Evolutionary conservation across 305 asterid genomes (phyloP), one percentile per base, ranked within the genome.

Genomic region (Salvia sclarea): DNA sequence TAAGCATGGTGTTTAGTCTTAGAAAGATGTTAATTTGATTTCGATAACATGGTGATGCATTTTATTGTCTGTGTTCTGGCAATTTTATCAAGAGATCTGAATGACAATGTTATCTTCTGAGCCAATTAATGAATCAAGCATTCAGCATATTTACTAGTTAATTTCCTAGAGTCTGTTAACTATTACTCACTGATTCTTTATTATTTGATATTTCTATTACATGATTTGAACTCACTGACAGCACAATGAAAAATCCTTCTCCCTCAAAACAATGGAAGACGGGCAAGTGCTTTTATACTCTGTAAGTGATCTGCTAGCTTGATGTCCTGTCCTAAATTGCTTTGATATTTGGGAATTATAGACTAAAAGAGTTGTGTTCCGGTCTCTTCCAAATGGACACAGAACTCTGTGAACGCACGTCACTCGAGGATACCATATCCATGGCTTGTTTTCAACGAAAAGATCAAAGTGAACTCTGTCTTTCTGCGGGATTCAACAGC

Each of bases 401-500:
- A 92, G 99, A 89, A 88, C 85, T 94, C 99, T 9, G 89, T 82
- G 53, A 94, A 89, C 64, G 90, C 97, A 62, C 96, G 87, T 45
- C 79, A 83, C 75, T 72, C 92, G 41, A 81, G 70, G 61, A 84
- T 94, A 70, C 97, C 98, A 30, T 88, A 82, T 74, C 98, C 99
- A 16, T 94, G 99, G 99, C 84, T 91, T 57, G 96, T 85, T 77
- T 94, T 91, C 85, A 91, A 91, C 50, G 98, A 89, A 71, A 94
- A 91, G 81, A 87, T 91, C 69, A 95, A 91, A 84, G 93, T 95
- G 41, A 91, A 91, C 82, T 80, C 92, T 30, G 88, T 94, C 73
- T 89, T 88, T 76, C 88, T 94, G 71, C 93, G 99, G 68, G 99
- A 95, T 80, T 91, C 98, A 37, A 89, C 98, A n/a, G 97, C 96